Evolutionary conservation across 2,329 filamentous ascomycete genomes (phyloP).

Genomic region (Penicillium sp.): DNA sequence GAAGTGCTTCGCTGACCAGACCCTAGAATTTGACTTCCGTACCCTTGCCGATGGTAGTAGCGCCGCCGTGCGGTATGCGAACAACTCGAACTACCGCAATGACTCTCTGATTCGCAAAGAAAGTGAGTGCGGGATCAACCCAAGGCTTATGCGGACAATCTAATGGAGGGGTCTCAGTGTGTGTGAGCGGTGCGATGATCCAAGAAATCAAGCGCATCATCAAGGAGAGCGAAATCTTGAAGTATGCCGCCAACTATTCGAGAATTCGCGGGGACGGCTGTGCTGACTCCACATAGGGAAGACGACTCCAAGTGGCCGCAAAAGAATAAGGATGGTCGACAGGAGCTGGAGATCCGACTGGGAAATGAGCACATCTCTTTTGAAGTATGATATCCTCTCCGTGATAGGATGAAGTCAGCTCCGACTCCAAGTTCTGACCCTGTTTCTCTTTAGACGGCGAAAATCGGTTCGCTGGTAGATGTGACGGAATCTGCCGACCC

Average conservation of each 20-base stretch:
- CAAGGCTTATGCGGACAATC: neutral
- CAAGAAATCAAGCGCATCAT: conserved; percentile 97
- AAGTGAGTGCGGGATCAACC: conserved; percentile 60
- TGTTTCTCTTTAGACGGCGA: conserved; percentile 71
- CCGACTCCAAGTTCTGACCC: conserved; percentile 1
- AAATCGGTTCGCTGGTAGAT: conserved; percentile 95
- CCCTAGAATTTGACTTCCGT: conserved; percentile 88
- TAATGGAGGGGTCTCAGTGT: conserved; percentile 62
- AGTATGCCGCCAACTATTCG: conserved; percentile 56
- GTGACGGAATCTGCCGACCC: conserved; percentile 95
- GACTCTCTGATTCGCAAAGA: conserved; percentile 99
- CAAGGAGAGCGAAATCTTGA: conserved; percentile 94
- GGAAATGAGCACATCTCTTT: conserved; percentile 97
- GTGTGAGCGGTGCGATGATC: conserved; percentile 84
- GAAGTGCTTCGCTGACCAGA: conserved; percentile 23
- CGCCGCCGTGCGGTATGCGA: conserved; percentile 92
- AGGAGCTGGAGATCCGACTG: conserved; percentile 91
- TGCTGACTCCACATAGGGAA: conserved; percentile 60
- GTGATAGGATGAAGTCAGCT: conserved; percentile 4
- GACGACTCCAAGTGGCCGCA: conserved; percentile 98
- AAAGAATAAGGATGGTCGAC: conserved; percentile 97
- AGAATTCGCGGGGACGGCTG: conserved; percentile 13
- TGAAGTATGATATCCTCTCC: conserved; percentile 59
- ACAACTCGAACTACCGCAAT: conserved; percentile 99
- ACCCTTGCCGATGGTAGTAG: conserved; percentile 89